These are phyloP conservation scores for Dissophora globulifera DNA, from an alignment of 192 early-diverging fungal genomes.

Conservation along the genomic window DNA sequence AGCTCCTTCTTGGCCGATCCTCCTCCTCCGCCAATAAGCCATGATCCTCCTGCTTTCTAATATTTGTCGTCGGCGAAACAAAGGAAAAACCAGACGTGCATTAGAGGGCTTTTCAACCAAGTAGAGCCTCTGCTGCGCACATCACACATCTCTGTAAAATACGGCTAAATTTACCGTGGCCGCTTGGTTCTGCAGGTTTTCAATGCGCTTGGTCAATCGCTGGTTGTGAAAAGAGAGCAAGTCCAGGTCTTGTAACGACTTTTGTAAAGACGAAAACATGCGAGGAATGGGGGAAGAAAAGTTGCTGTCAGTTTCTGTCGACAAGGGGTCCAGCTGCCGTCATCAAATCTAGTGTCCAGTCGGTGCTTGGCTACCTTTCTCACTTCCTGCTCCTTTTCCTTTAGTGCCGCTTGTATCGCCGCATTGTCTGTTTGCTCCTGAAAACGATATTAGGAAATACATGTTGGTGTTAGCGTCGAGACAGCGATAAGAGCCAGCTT, in stretches of 20 bases:
- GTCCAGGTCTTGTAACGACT: slow-evolving; percentile 65
- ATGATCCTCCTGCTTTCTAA: slow-evolving; percentile 51
- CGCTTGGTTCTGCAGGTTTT: slow-evolving; percentile 59
- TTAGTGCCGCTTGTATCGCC: slow-evolving; percentile 59
- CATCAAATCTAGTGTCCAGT: too few relatives aligned
- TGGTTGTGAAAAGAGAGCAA: slow-evolving; percentile 68
- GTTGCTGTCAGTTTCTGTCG: too few relatives aligned
- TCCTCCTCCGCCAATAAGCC: slow-evolving; percentile 57
- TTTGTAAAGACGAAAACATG: neutral
- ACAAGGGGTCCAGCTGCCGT: too few relatives aligned
- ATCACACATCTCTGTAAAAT: neutral
- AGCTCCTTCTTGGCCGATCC: slow-evolving; percentile 66
- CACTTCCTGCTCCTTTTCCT: slow-evolving; percentile 68
- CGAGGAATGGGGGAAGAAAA: too few relatives aligned
- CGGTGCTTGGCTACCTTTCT: slow-evolving; percentile 54
- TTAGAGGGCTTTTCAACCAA: too few relatives aligned
- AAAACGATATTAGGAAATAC: too few relatives aligned
- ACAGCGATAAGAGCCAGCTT: neutral
- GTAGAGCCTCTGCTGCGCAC: too few relatives aligned
- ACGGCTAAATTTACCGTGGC: slow-evolving; percentile 22
- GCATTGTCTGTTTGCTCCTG: slow-evolving; percentile 67
- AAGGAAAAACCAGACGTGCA: too few relatives aligned
- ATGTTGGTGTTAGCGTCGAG: neutral
- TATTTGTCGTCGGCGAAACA: too few relatives aligned
- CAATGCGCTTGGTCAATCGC: slow-evolving; percentile 67